phyloP scores from a whole-genome alignment of 2,329 filamentous ascomycete genomes.

The Pyricularia grisea region DNA sequence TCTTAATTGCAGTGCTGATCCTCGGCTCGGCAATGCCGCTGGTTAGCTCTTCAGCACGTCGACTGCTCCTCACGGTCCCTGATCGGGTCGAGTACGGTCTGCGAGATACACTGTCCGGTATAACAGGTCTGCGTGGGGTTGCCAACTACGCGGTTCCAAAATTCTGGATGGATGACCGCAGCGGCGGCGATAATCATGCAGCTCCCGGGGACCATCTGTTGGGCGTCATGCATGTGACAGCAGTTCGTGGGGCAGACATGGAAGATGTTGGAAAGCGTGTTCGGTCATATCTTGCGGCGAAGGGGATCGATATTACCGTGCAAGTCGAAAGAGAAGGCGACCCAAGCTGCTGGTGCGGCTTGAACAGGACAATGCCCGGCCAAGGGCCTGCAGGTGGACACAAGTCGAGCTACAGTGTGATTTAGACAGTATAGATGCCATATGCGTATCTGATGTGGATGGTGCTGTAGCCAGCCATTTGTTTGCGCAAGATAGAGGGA shows the following conservation, averaged over 20 bases:
- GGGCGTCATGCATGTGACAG: constrained; percentile 81
- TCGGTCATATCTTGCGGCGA: constrained; percentile 56
- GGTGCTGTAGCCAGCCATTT: not conserved
- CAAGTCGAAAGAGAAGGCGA: constrained; percentile 86
- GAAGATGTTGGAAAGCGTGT: constrained; percentile 81
- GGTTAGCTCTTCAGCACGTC: constrained; percentile 73
- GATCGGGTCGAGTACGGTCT: constrained; percentile 80
- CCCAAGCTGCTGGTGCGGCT: constrained; percentile 49
- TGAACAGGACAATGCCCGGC: constrained; percentile 24
- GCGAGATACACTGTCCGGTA: constrained; percentile 74
- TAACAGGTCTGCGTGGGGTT: constrained; percentile 75
- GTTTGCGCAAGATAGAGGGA: not conserved
- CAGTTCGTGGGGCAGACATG: constrained; percentile 59
- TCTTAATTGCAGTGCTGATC: constrained; percentile 86
- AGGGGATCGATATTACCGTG: constrained; percentile 72
- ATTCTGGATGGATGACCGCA: constrained; percentile 81
- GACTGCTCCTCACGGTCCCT: constrained; percentile 75
- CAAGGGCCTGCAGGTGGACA: constrained; percentile 9
- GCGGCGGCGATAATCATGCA: constrained; percentile 6
- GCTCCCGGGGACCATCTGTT: constrained; percentile 44
- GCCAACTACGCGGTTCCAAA: constrained; percentile 77
- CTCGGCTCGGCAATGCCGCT: constrained; percentile 86
- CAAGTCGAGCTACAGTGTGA: constrained; percentile 14
- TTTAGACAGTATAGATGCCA: constrained; percentile 8
- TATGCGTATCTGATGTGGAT: not conserved